Evolutionary conservation across 208 protist genomes (phyloP), one percentile per base, ranked within the genome.

Genomic region (Tritrichomonas foetus): DNA sequence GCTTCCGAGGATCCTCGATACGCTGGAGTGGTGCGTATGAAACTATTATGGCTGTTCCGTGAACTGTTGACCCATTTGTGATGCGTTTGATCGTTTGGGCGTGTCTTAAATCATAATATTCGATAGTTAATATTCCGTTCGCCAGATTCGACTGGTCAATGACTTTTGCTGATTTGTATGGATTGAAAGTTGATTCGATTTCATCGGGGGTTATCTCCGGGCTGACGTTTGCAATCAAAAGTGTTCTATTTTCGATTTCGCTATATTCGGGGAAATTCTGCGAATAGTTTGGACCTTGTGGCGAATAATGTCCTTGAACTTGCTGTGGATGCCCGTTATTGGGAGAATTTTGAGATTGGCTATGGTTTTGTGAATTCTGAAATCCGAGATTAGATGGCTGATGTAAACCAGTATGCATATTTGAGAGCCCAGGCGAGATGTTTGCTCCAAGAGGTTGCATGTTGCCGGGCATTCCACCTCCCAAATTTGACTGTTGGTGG

Each of bases 71-170:
- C 0, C 78, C 47, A 57, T 89, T 53, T 33, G 9, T 33, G 8
- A 89, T 20, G 14, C 25, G 30, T 39, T 89, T 89, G 8, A 49
- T 47, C 3, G 13, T n/a, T 61, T 27, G 33, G 33, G 78, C 41
- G 57, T 57, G 33, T 39, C 78, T 25, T 22, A 89, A 53, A 89
- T 89, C 78, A 50, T 89, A 89, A 39, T 89, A 89, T 36, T 89
- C 78, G 30, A 89, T 47, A 33, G 78, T 89, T 27, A 89, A 33
- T 39, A 53, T 13, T 14, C 78, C 78, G 33, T 89, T 47, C 20
- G 41, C 1, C 20, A 89, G 25, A 44, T 89, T 89, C 9, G 41
- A 55, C 27, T 47, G 25, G 22, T 89, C 47, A 89, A 89, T 47
- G 5, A 20, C 0, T 16, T 89, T 89, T 33, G 57, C 47, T 22